Percentiles rank a stretch among this genome's conserved stretches.
Conservation (phyloP, 768 basidiomycete species). For the Trametes elegans region DNA sequence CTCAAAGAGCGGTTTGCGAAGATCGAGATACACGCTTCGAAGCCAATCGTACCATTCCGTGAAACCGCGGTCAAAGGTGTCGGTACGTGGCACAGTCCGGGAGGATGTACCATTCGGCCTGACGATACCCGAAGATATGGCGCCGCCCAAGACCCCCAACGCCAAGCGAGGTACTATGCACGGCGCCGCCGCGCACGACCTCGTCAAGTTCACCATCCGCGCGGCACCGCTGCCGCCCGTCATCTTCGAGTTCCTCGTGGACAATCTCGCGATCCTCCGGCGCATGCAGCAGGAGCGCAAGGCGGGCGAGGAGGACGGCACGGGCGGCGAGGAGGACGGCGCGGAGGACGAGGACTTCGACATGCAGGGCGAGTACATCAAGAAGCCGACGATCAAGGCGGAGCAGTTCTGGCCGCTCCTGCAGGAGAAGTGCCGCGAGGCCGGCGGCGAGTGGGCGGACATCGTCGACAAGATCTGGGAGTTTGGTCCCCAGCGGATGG, state of each 20-base stretch:
- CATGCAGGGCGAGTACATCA: constrained; percentile 55
- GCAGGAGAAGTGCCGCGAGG: constrained; percentile 57
- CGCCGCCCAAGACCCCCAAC: constrained; percentile 70
- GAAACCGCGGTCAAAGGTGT: constrained; percentile 85
- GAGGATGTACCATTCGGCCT: not conserved
- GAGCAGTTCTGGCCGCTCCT: constrained; percentile 83
- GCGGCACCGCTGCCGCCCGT: constrained; percentile 72
- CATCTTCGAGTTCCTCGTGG: constrained; percentile 74
- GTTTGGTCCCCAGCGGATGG: constrained; percentile 86
- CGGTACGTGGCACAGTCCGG: constrained; percentile 44
- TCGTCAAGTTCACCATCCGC: constrained; percentile 83
- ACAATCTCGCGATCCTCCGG: constrained; percentile 65
- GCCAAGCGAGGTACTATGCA: constrained; percentile 76
- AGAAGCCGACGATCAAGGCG: constrained; percentile 60
- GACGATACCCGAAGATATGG: constrained; percentile 67
- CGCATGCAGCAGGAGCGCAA: constrained; percentile 49
- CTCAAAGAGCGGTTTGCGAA: constrained; percentile 93
- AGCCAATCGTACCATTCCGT: constrained; percentile 96
- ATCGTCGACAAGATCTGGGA: constrained; percentile 78
- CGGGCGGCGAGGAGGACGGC: constrained; percentile 7
- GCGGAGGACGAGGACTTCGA: constrained; percentile 38
- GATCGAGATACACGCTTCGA: constrained; percentile 89
- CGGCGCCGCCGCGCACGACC: constrained; percentile 61
- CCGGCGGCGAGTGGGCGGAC: constrained; percentile 77
- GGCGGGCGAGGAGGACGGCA: constrained; percentile 10